Evolutionary conservation across 1,139 yeast genomes (phyloP), one percentile per base, ranked within the genome.

Genomic region (Yarrowia galli): DNA sequence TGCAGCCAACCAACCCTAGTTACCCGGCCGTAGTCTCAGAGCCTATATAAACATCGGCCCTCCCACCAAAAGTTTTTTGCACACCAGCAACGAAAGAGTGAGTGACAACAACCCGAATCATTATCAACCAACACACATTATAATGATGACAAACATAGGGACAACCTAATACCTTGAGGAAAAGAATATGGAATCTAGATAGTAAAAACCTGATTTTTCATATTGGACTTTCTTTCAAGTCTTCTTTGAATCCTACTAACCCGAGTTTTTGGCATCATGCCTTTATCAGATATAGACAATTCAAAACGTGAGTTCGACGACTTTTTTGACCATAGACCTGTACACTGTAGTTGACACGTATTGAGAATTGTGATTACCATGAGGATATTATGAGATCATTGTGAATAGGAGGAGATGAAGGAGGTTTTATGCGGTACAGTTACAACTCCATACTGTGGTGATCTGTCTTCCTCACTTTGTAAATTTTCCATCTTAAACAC

Each of bases 141-240:
- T 46, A 61, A 46, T 61, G 66, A 61, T 61, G 66, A 61, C 46
- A 61, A 32, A 46, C 56, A 61, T 61, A 61, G 66, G 66, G 66
- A 61, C 66, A 61, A 61, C 66, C 46, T 35, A 61, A n/a, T 46
- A 23, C 46, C 38, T 61, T 61, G 66, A 61, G 46, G 66, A 61
- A 18, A 61, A 46, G 23, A 4, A 61, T 36, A 46, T 61, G 66
- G 66, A 61, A 61, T 61, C 66, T 58, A 61, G 66, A 61, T 61
- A 61, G 66, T 61, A 46, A 61, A 10, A 35, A 46, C 7, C 66
- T 61, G 66, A 61, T 16, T 12, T 49, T 18, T 51, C 12, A 20
- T 13, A 18, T 25, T 8, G 20, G 18, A 20, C 10, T 28, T 15
- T 42, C 22, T 42, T 43, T 20, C 40, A 2, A 9, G 23, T 16